These are phyloP conservation scores for Phoma herbarum DNA, from an alignment of 2,329 filamentous ascomycete species.

Conservation along the genomic window DNA sequence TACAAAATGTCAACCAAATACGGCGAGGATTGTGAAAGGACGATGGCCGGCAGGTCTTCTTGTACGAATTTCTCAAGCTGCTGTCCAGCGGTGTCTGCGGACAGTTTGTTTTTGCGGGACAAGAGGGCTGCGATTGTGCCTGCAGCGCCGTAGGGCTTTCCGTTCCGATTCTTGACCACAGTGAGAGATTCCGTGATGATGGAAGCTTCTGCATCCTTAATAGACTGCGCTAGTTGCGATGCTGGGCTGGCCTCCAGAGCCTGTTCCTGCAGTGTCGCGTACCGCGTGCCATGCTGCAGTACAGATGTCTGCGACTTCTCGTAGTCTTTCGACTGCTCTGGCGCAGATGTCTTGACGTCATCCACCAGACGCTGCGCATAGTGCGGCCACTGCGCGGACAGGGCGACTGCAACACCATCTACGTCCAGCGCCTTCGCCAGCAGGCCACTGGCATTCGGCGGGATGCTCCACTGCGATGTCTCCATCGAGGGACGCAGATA, in stretches of 20 bases:
- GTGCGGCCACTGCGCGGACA: slow-evolving; percentile 68
- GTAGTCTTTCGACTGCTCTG: slow-evolving; percentile 82
- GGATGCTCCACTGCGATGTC: slow-evolving; percentile 61
- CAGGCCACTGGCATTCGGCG: slow-evolving; percentile 51
- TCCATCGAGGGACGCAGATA: slow-evolving; percentile 61
- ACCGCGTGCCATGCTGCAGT: slow-evolving; percentile 71
- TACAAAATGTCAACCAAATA: slow-evolving; percentile 73
- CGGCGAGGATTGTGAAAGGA: slow-evolving; percentile 73
- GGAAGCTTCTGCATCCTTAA: slow-evolving; percentile 51
- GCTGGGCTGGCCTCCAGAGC: slow-evolving; percentile 22
- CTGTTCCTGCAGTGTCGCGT: slow-evolving; percentile 62
- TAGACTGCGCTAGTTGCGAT: slow-evolving; percentile 18
- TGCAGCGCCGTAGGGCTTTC: slow-evolving; percentile 73
- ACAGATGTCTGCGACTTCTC: slow-evolving; percentile 75
- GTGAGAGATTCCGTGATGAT: slow-evolving; percentile 61
- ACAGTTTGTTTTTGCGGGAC: slow-evolving; percentile 54
- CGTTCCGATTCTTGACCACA: slow-evolving; percentile 63
- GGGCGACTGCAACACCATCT: slow-evolving; percentile 56
- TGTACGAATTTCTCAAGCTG: slow-evolving; percentile 58
- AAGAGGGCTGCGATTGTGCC: slow-evolving; percentile 65
- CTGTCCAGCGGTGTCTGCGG: slow-evolving; percentile 54
- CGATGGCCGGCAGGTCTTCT: slow-evolving; percentile 65
- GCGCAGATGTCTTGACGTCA: slow-evolving; percentile 76
- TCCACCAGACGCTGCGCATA: slow-evolving; percentile 70
- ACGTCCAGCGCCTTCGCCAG: slow-evolving; percentile 54